Base-by-base conservation (phyloP, 306 rosid species). In the Citrullus mucosospermus region DNA sequence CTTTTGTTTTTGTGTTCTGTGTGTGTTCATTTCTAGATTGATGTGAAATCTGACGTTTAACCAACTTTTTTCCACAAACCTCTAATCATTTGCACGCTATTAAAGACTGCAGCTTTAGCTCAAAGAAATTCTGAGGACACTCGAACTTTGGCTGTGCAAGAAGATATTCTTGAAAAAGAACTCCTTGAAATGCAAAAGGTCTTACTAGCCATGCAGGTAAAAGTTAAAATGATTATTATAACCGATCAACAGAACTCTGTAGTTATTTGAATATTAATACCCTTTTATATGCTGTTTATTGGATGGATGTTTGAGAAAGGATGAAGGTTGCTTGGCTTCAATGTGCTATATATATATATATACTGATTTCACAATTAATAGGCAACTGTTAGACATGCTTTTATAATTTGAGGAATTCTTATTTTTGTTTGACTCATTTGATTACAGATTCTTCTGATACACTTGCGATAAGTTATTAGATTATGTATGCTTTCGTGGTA, bases 151-250 rank as follows among this genome's bases (percentile, higher is more conserved):
- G 97, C 92, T 14, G 70, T 75, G 44, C 97, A 88, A 80, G 91
- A 90, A 78, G 93, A 92, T 84, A 78, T 86, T 79, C 85, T 95
- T 81, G 97, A 91, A 89, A 92, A 91, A 86, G 98, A 95, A 87
- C 89, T 95, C 39, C 90, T 89, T 79, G 98, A 92, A 87, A 91
- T 86, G 78, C 98, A 92, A 80, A 89, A 91, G 63, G 93, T 91
- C 82, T 87, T 95, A 80, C 86, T 92, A 79, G 97, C 97, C 65
- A 91, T 95, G 98, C 97, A 95, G 95, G 98, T 94, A 85, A 81
- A 71, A 25, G 4, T 43, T 43, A 10, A 41, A 43, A 41, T 41
- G 55, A 71, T 46, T 46, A 48, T 71, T 71, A 48, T 46, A 71
- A 20, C 38, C 8, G 28, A 69, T 41, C 13, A 9, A 68, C 75